Evolutionary conservation across 805 yeast species (phyloP).

Genomic region (Zygoascus flipseniorum): DNA sequence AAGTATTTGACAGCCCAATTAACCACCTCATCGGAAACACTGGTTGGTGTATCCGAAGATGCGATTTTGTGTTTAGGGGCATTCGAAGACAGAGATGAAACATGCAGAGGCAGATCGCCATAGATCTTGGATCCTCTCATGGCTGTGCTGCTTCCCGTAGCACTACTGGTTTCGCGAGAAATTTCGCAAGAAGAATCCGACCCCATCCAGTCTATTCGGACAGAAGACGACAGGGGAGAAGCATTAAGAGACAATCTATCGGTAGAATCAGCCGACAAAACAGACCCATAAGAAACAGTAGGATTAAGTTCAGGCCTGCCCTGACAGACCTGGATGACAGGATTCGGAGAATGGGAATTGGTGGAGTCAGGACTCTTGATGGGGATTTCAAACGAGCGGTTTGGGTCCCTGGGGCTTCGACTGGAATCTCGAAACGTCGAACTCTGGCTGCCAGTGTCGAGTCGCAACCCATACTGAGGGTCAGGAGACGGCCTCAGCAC

Average conservation of each 20-base stretch:
- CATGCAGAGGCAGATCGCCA: not conserved
- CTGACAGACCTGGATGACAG: too few species aligned
- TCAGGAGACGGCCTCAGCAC: not conserved
- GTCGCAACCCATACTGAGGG: not conserved
- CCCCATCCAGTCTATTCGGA: not conserved
- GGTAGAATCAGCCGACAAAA: too few species aligned
- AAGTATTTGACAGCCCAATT: not conserved
- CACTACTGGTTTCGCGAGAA: not conserved
- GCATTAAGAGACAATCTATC: too few species aligned
- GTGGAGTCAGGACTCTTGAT: too few species aligned
- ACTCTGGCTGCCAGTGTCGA: not conserved
- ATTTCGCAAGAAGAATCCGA: not conserved
- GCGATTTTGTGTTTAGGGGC: not conserved
- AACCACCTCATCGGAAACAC: not conserved
- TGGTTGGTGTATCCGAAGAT: not conserved
- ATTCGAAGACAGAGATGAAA: not conserved
- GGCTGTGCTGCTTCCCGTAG: not conserved
- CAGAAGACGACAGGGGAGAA: not conserved
- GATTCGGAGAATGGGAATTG: too few species aligned
- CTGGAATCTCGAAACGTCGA: too few species aligned
- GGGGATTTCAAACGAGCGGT: too few species aligned
- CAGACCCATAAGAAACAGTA: too few species aligned
- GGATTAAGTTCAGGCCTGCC: too few species aligned
- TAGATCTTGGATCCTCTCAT: not conserved
- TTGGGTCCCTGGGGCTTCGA: too few species aligned